Base-by-base conservation (phyloP, 2,329 filamentous ascomycete genomes). In the Talaromyces sp. region DNA sequence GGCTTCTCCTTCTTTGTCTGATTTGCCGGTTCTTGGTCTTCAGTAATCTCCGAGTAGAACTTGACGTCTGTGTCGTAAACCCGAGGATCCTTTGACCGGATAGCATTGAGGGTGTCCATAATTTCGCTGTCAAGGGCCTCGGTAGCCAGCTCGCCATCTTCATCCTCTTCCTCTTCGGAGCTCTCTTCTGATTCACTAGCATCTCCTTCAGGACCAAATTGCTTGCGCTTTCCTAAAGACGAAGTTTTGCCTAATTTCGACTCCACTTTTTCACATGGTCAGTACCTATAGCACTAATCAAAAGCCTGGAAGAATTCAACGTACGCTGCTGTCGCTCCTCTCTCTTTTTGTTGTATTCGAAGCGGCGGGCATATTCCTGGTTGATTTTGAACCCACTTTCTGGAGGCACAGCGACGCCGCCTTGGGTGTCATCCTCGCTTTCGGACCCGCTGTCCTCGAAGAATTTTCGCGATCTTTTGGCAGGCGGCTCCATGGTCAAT, bases 311-410 rank as follows among this genome's bases (percentile, higher is more conserved):
- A 21, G n/a, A n/a, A 24, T 19, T 9, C 21, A 46, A 4, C 70
- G 63, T 73, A 75, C 72, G 65, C 62, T 72, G 70, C 76, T 92
- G 88, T 64, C 86, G 79, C 73, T 99, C 94, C 72, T 96, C 92
- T 61, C 93, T 85, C 79, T 96, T 96, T 80, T 97, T 97, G 79
- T 99, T 99, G 78, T 97, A 84, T 75, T 99, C 94, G 68, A 96
- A 97, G 46, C 91, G 84, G 66, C 85, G 86, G 50, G 94, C 94
- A 74, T 88, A 99, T 57, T 95, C 91, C 72, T 92, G 82, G 75
- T 99, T 97, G 75, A 99, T 88, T 72, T 89, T 92, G 73, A 97
- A 83, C 29, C 70, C 69, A 41, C 66, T 66, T 61, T 64, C 69
- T 53, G 57, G 54, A 26, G 72, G 62, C 27, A 74, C 65, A 48